These are phyloP conservation scores for Fusarium tjaetaba DNA, from an alignment of 2,329 filamentous ascomycete genomes.

Conservation along the genomic window DNA sequence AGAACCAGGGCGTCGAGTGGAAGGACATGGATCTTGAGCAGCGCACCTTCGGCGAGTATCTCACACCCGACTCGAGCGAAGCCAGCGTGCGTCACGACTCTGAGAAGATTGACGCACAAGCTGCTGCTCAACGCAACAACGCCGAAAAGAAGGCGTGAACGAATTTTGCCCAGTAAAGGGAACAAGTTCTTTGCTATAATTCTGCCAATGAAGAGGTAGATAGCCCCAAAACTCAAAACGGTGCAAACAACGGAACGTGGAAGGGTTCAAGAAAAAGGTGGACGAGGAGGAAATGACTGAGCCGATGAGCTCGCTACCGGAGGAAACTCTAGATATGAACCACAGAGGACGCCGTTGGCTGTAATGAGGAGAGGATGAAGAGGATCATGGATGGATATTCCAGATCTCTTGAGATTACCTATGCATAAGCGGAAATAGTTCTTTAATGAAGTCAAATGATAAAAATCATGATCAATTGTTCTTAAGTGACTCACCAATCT, in stretches of 20 bases:
- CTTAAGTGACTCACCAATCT: rapidly evolving
- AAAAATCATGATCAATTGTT: background rate
- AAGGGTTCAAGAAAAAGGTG: constrained; percentile 28
- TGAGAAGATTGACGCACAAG: constrained; percentile 36
- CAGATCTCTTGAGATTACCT: constrained; percentile 17
- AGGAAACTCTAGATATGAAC: constrained; percentile 20
- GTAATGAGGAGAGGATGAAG: constrained; percentile 15
- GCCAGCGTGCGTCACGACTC: constrained; percentile 43
- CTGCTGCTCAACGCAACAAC: constrained; percentile 8
- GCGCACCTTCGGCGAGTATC: constrained; percentile 52
- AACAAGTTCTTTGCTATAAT: constrained; percentile 1
- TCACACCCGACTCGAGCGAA: constrained; percentile 44
- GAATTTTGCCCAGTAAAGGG: background rate
- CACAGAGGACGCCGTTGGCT: constrained; percentile 27
- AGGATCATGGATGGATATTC: constrained; percentile 18
- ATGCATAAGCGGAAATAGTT: constrained; percentile 33
- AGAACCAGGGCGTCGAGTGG: constrained; percentile 44
- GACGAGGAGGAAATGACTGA: constrained; percentile 46
- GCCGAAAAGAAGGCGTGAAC: constrained; percentile 37
- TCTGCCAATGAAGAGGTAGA: background rate
- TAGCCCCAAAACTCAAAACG: constrained; percentile 8
- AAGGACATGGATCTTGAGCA: constrained; percentile 54
- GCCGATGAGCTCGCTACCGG: constrained; percentile 30
- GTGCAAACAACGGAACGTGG: constrained; percentile 21
- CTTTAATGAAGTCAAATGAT: constrained; percentile 23